phyloP scores from a whole-genome alignment of 228 moss, liverwort and hornwort genomes.

The Sphagnum magellanicum region DNA sequence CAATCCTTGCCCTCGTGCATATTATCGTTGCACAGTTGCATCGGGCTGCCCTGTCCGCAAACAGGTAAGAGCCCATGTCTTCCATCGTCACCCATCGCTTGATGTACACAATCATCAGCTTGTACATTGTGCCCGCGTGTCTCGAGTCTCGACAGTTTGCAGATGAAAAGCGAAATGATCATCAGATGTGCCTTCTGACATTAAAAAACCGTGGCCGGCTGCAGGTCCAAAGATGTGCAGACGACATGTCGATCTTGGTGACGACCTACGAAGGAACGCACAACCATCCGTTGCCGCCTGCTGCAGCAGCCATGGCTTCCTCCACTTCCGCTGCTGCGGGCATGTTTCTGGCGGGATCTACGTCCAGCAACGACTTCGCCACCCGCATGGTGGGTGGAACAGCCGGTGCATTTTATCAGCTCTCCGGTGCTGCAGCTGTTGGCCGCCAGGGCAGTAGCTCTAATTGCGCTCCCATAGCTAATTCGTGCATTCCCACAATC shows the following conservation, averaged over 20 bases:
- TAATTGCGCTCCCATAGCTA: too few species aligned
- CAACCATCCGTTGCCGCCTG: constrained; percentile 28
- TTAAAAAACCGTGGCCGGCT: background rate
- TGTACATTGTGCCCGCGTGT: too few species aligned
- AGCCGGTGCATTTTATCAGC: background rate
- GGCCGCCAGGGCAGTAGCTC: too few species aligned
- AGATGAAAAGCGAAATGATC: too few species aligned
- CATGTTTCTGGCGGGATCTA: constrained; percentile 31
- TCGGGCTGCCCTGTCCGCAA: constrained; percentile 34
- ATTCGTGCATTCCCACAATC: background rate
- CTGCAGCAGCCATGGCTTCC: constrained; percentile 29
- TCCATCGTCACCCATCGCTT: too few species aligned
- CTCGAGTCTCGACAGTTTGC: too few species aligned
- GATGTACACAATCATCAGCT: too few species aligned
- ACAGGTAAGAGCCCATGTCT: constrained; percentile 9
- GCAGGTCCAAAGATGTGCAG: constrained; percentile 36
- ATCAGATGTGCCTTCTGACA: too few species aligned
- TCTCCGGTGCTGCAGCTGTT: constrained; percentile 5
- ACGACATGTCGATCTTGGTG: constrained; percentile 25
- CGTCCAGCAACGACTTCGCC: constrained; percentile 4
- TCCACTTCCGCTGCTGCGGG: constrained; percentile 32
- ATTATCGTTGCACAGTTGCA: constrained; percentile 31
- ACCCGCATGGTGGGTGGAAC: constrained; percentile 2
- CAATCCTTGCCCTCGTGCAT: constrained; percentile 30
- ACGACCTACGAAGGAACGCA: constrained; percentile 35